Percentiles rank a stretch among this genome's conserved stretches.
phyloP scores from a whole-genome alignment of 768 basidiomycete genomes.

The Termitomyces sp. region DNA sequence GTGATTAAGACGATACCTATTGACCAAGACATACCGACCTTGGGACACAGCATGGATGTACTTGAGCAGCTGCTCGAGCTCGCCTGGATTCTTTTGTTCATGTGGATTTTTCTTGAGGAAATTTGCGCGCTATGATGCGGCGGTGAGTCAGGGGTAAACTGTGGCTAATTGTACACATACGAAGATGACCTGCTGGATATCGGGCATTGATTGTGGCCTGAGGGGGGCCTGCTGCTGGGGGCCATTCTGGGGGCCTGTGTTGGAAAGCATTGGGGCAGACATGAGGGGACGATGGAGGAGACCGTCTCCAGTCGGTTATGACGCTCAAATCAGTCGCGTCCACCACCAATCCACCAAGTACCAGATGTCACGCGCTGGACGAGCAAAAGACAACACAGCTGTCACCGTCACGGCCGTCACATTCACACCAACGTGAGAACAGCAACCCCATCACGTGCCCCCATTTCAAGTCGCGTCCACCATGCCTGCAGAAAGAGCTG shows the following conservation, averaged over 20 bases:
- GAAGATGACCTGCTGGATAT: conserved; percentile 40
- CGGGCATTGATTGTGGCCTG: conserved; percentile 26
- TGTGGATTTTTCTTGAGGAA: conserved; percentile 48
- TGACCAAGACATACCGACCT: conserved; percentile 23
- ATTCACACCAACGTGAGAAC: conserved; percentile 17
- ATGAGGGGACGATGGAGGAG: conserved; percentile 18
- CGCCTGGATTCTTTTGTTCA: conserved; percentile 43
- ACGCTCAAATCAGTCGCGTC: conserved; percentile 22
- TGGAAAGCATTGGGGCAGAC: conserved; percentile 39
- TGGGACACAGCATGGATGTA: conserved; percentile 43
- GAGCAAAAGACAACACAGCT: conserved; percentile 27
- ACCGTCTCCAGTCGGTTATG: conserved; percentile 9
- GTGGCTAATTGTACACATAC: conserved; percentile 25
- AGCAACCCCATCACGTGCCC: conserved; percentile 25
- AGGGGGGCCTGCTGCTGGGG: conserved; percentile 21
- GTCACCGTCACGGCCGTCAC: conserved; percentile 21
- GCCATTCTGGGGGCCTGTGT: conserved; percentile 29
- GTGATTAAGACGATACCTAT: conserved; percentile 1
- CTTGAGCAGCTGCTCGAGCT: conserved; percentile 43
- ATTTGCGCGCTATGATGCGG: conserved; percentile 36
- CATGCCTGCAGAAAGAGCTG: conserved; percentile 80
- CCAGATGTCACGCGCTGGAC: conserved; percentile 28
- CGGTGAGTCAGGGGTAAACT: conserved; percentile 11
- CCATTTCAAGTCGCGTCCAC: conserved; percentile 35
- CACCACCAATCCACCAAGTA: conserved; percentile 15